Base-by-base conservation (phyloP, 129 eudicot species). In the Kitagawia praeruptora region DNA sequence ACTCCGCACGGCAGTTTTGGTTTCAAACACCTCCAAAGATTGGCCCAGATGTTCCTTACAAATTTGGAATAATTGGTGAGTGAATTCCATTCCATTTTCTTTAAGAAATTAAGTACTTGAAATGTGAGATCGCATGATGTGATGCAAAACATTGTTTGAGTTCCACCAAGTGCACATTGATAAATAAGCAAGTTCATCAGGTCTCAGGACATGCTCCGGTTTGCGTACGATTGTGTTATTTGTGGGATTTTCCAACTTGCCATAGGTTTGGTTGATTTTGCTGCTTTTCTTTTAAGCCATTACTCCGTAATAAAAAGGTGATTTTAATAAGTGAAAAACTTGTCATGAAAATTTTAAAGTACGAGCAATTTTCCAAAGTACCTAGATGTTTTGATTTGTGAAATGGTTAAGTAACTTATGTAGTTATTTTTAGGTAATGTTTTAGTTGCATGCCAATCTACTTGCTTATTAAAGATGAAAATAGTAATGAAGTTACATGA, bases 21-120 rank as follows among this genome's bases (percentile, higher is more conserved):
- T 96, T 96, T 85, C 89, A 85, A 74, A 92, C 98, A 74, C 98
- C 99, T 75, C 99, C 99, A 19, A 77, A 89, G 74, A 64, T 96
- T 56, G 85, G 78, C 83, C 98, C 98, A 27, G 86, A 96, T 88
- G 87, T 91, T 85, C 73, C 92, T 79, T 90, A 96, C 89, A 96
- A 83, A 80, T 96, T 92, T 84, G 99, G 96, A 73, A 96, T 92
- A 25, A 92, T 96, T 73, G 99, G 99, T 83, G 27, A 88, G 72
- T 70, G 28, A 41, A 12, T 51, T 48, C 37, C 41, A 23, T 63
- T 34, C 77, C 72, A 76, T 78, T 84, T 72, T 61, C 27, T 67
- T 16, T 6, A 67, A 37, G 4, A 38, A 21, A 28, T 41, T 10
- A 45, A 75, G 41, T 46, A 28, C 27, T 13, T 46, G 1, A 25